Evolutionary conservation across 2,329 filamentous ascomycete species (phyloP).

Genomic region (Nemania bipapillata): DNA sequence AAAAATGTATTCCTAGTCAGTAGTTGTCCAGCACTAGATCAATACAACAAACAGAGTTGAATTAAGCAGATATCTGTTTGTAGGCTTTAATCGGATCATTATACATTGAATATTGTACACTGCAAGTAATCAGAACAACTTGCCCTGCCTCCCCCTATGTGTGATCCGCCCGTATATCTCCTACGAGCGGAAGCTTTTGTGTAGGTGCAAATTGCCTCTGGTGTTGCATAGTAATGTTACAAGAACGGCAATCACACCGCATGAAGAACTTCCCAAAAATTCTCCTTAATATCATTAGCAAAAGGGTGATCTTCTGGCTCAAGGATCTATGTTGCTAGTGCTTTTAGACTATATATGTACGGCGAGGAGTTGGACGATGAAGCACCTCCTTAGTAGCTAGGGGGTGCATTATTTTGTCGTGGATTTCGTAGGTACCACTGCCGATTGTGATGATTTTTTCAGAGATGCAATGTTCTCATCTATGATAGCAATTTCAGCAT

Average conservation of each 20-base stretch:
- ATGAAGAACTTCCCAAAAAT: too few species aligned
- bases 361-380: neutral
- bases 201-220: neutral
- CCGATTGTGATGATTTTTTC: constrained; percentile 39
- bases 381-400: neutral
- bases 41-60: too few species aligned
- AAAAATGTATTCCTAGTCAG: neutral
- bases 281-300: neutral
- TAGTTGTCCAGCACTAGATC: neutral
- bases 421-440: constrained; percentile 18
- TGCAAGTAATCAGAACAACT: too few species aligned
- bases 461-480: constrained; percentile 74
- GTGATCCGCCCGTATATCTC: neutral
- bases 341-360: neutral
- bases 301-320: neutral
- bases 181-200: neutral
- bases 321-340: neutral
- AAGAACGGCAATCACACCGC: neutral
- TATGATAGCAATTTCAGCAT: constrained; percentile 81
- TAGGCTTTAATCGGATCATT: too few species aligned
- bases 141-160: neutral
- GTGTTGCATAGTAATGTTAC: neutral
- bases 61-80: neutral
- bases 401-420: constrained; percentile 24
- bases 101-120: too few species aligned